Conservation (phyloP, 1,284 basidiomycete species). For the Leccinum angustisporum region DNA sequence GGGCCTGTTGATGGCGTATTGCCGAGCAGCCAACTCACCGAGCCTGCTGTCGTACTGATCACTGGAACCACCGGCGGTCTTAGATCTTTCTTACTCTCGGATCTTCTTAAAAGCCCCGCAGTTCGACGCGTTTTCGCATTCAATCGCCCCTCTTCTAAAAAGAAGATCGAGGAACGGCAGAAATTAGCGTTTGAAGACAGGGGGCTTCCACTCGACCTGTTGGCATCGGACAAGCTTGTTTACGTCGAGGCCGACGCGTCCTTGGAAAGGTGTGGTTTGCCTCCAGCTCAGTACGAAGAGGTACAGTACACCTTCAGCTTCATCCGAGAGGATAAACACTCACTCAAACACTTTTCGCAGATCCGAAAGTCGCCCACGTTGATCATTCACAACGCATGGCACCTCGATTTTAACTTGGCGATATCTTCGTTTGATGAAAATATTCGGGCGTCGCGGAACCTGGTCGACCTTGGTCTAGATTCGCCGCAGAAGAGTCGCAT, state of each 20-base stretch:
- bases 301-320: too few species aligned
- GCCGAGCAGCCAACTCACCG: neutral
- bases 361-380: too few species aligned
- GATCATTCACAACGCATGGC: neutral
- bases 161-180: conserved; percentile 7
- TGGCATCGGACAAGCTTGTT: conserved; percentile 6
- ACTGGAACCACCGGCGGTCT: conserved; percentile 35
- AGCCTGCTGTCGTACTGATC: conserved; percentile 21
- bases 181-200: conserved; percentile 8
- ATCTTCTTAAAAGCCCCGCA: conserved; percentile 14
- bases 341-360: too few species aligned
- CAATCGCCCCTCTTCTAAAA: conserved; percentile 19
- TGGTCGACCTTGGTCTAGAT: conserved; percentile 37
- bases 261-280: conserved; percentile 9
- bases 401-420: too few species aligned
- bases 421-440: too few species aligned
- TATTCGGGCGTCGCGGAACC: conserved; percentile 11
- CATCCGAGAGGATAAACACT: too few species aligned
- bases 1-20: neutral
- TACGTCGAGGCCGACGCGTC: conserved; percentile 9
- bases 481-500: neutral
- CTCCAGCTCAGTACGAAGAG: too few species aligned
- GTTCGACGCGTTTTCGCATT: conserved; percentile 27
- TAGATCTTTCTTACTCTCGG: conserved; percentile 27
- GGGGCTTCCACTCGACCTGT: neutral